Percentiles rank a stretch among this genome's conserved stretches.
These are phyloP conservation scores for Silene conica DNA, from an alignment of 148 eudicot genomes.

Conservation along the genomic window DNA sequence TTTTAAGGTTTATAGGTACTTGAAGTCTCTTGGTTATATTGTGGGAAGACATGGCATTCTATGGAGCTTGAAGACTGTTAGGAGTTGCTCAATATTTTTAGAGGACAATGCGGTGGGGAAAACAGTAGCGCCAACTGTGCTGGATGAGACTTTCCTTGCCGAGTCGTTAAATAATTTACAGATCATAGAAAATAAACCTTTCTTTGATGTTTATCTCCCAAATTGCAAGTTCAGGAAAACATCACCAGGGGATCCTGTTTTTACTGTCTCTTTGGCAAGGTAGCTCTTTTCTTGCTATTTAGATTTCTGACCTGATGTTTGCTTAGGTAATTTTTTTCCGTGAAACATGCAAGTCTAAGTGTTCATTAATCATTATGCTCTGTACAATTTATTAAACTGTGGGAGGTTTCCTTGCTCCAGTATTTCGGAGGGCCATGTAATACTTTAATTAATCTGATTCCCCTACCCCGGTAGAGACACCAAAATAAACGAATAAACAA, in stretches of 20 bases:
- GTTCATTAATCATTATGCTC: neutral
- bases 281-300: conserved; percentile 14
- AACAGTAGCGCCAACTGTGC: neutral
- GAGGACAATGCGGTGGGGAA: conserved; percentile 24
- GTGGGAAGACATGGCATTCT: conserved; percentile 56
- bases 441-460: neutral
- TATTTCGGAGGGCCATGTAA: neutral
- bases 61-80: conserved; percentile 59
- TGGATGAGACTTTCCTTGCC: conserved; percentile 22
- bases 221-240: conserved; percentile 85
- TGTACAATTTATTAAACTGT: neutral
- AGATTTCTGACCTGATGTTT: neutral
- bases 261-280: conserved; percentile 59
- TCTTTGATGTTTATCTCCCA: conserved; percentile 82
- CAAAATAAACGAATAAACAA: neutral
- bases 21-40: conserved; percentile 82
- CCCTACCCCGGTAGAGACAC: neutral
- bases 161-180: conserved; percentile 44
- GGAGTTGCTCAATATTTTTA: conserved; percentile 16
- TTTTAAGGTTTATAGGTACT: conserved; percentile 66
- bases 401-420: neutral
- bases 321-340: neutral
- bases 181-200: conserved; percentile 44
- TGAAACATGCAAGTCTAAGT: neutral
- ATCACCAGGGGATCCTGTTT: conserved; percentile 72